Conservation (phyloP, 2,329 filamentous ascomycete species). For the Colletotrichum sidae region DNA sequence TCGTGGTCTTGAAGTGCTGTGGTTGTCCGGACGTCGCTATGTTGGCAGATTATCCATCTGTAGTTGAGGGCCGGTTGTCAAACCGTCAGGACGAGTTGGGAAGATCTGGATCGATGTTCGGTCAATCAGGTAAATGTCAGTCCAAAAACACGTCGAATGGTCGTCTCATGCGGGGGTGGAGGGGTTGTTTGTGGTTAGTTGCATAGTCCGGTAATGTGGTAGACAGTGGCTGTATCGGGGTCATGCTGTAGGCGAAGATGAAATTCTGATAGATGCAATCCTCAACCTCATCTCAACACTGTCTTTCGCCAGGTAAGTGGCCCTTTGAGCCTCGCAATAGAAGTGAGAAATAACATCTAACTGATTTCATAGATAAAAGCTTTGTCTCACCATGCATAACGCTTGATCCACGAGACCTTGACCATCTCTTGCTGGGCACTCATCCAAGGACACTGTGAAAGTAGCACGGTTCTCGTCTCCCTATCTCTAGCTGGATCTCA, state of each 20-base stretch:
- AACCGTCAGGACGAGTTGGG: background rate
- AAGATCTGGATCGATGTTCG: constrained; percentile 32
- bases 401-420: background rate
- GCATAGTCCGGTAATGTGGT: constrained; percentile 28
- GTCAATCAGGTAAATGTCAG: constrained; percentile 29
- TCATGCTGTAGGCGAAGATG: background rate
- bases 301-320: constrained; percentile 38
- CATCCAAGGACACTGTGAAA: constrained; percentile 17
- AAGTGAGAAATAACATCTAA: background rate
- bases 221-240: constrained; percentile 12
- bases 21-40: constrained; percentile 90
- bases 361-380: background rate
- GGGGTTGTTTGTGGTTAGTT: constrained; percentile 24
- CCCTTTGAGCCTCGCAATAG: background rate
- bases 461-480: background rate
- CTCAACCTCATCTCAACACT: constrained; percentile 26
- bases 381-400: background rate
- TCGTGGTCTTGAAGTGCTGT: constrained; percentile 79
- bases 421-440: background rate
- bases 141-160: constrained; percentile 12
- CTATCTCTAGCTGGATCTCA: background rate
- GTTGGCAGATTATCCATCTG: constrained; percentile 41
- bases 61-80: constrained; percentile 12
- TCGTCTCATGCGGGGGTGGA: constrained; percentile 29
- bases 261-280: constrained; percentile 33